A percentile compares a stretch with the other conserved stretches of the same genome.
phyloP scores from a whole-genome alignment of 2,329 filamentous ascomycete species.

The Colletotrichum sp. region DNA sequence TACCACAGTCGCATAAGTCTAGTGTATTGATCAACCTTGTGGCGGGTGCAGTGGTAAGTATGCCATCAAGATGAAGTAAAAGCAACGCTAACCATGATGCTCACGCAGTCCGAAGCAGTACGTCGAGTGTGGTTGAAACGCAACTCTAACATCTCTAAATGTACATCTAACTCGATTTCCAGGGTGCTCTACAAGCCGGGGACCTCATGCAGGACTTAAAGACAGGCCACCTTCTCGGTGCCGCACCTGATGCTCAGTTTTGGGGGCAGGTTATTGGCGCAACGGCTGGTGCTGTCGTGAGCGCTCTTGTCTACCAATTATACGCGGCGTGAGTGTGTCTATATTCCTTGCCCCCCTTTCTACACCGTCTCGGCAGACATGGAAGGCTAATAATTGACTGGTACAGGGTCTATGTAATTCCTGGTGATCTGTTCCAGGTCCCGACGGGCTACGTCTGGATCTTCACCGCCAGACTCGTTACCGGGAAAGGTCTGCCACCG shows the following conservation, averaged over 20 bases:
- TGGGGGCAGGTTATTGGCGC: conserved; percentile 95
- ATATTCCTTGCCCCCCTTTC: neutral
- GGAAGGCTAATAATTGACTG: too few species aligned
- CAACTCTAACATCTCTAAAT: neutral
- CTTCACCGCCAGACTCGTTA: conserved; percentile 92
- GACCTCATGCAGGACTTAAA: conserved; percentile 98
- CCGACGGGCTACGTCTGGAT: conserved; percentile 98
- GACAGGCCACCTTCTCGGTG: conserved; percentile 90
- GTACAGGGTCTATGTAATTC: conserved; percentile 80
- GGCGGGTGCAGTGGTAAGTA: conserved; percentile 77
- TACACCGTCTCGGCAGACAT: neutral
- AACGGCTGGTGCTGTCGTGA: conserved; percentile 83
- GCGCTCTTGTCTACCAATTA: conserved; percentile 84
- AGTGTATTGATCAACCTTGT: conserved; percentile 95
- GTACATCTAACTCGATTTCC: neutral
- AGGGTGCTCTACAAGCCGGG: conserved; percentile 87
- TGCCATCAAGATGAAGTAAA: neutral
- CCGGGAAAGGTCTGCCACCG: conserved; percentile 82
- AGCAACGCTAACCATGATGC: neutral
- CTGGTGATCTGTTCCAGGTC: conserved; percentile 88
- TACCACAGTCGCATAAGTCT: conserved; percentile 79
- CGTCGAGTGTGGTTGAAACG: conserved; percentile 13
- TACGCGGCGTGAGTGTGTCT: conserved; percentile 68
- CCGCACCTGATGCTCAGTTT: conserved; percentile 93
- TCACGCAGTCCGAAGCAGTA: conserved; percentile 43